Evolutionary conservation across 1,284 basidiomycete genomes (phyloP).

Genomic region (Cryptococcus sp.): DNA sequence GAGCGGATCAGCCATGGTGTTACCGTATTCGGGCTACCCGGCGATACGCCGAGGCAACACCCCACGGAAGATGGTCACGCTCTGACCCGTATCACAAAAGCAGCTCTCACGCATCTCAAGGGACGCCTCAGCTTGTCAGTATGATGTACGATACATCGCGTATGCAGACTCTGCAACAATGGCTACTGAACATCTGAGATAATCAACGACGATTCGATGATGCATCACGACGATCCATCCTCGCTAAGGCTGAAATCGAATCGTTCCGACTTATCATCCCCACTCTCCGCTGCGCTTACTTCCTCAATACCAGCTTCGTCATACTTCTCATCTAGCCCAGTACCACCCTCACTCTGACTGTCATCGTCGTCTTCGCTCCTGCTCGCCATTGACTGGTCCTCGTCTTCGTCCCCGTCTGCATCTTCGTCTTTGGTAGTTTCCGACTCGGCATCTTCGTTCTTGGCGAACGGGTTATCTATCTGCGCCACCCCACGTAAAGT

Average conservation of each 20-base stretch:
- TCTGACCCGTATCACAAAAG: too few species aligned
- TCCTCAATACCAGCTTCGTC: conserved; percentile 17
- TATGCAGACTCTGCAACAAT: too few species aligned
- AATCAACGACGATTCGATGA: too few species aligned
- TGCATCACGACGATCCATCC: conserved; percentile 8
- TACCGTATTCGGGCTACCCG: too few species aligned
- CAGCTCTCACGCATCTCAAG: too few species aligned
- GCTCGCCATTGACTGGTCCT: conserved; percentile 3
- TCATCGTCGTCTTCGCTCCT: not conserved
- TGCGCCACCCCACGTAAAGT: not conserved
- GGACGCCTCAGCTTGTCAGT: too few species aligned
- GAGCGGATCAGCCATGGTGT: too few species aligned
- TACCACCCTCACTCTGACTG: not conserved
- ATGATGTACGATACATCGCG: too few species aligned
- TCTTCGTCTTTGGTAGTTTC: not conserved
- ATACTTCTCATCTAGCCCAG: not conserved
- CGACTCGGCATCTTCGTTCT: conserved; percentile 1
- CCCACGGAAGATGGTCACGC: too few species aligned
- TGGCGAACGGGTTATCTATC: conserved; percentile 20
- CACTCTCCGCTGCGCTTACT: conserved; percentile 12
- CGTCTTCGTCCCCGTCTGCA: conserved; percentile 14
- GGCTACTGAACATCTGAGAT: too few species aligned
- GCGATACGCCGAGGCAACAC: too few species aligned
- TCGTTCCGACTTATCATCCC: conserved; percentile 6
- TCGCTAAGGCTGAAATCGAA: not conserved